Evolutionary conservation across 169 alveolate genomes (phyloP).

Genomic region (Plasmodium coatneyi): DNA sequence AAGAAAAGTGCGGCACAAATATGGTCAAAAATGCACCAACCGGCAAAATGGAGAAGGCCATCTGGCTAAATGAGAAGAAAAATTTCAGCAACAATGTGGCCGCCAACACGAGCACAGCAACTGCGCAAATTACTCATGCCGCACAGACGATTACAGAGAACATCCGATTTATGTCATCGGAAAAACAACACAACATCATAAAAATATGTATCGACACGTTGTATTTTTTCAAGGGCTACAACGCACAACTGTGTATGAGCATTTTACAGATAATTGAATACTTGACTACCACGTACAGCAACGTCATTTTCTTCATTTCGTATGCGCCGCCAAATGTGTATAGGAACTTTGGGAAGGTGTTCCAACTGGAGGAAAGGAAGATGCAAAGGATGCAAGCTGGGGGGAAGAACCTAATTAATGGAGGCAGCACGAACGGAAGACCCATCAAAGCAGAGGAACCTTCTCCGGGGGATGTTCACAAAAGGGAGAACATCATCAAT

Average conservation of each 20-base stretch:
- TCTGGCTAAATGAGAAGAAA: constrained; percentile 7
- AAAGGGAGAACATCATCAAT: not conserved
- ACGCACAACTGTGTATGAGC: constrained; percentile 61
- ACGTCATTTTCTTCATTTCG: constrained; percentile 48
- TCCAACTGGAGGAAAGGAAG: constrained; percentile 36
- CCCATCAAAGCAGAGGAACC: not conserved
- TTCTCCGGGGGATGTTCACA: not conserved
- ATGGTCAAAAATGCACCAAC: not conserved
- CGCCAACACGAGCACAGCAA: not conserved
- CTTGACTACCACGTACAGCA: constrained; percentile 64
- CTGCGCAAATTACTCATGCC: not conserved
- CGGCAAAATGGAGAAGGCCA: constrained; percentile 18
- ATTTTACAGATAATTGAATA: constrained; percentile 63
- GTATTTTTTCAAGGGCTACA: constrained; percentile 68
- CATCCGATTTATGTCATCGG: constrained; percentile 48
- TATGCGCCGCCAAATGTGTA: constrained; percentile 75
- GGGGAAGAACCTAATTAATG: not conserved
- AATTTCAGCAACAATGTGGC: not conserved
- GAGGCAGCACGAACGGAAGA: not conserved
- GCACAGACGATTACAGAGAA: constrained; percentile 4
- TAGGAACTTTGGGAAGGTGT: constrained; percentile 30
- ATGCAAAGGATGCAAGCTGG: not conserved
- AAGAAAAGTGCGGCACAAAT: constrained; percentile 8
- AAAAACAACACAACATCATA: constrained; percentile 66
- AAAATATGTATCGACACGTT: constrained; percentile 70